Percentiles rank a stretch among this genome's conserved stretches.
These are phyloP conservation scores for Hypoxylon crocopeplum DNA, from an alignment of 495 filamentous ascomycete species.

Conservation along the genomic window DNA sequence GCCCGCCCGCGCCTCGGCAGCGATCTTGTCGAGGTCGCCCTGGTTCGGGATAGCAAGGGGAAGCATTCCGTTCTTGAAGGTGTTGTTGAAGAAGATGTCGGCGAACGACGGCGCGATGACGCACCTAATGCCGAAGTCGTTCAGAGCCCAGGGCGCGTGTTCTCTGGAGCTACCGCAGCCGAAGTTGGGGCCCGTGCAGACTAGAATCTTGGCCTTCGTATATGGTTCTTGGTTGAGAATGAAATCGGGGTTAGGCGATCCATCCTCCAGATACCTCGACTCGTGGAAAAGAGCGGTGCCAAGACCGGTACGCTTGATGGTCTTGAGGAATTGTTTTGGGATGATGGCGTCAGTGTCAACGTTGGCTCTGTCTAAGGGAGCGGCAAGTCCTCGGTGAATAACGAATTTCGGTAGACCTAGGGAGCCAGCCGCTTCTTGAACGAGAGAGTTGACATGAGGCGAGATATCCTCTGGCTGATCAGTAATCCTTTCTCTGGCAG, in stretches of 20 bases:
- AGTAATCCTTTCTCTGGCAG: slow-evolving; percentile 73
- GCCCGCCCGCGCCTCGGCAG: slow-evolving; percentile 80
- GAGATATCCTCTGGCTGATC: slow-evolving; percentile 78
- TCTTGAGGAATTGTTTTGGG: slow-evolving; percentile 98
- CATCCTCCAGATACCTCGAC: slow-evolving; percentile 76
- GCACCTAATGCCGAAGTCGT: slow-evolving; percentile 95
- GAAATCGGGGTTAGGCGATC: slow-evolving; percentile 78
- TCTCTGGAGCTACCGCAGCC: slow-evolving; percentile 93
- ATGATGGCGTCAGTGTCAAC: slow-evolving; percentile 99
- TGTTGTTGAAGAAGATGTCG: slow-evolving; percentile 99
- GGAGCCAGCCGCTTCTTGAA: slow-evolving; percentile 57
- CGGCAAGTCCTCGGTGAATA: slow-evolving; percentile 83
- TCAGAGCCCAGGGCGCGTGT: slow-evolving; percentile 96
- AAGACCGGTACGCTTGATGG: slow-evolving; percentile 96
- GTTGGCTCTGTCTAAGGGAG: slow-evolving; percentile 85
- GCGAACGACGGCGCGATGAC: slow-evolving; percentile 92
- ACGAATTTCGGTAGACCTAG: slow-evolving; percentile 83
- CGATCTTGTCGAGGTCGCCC: slow-evolving; percentile 70
- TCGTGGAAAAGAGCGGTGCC: slow-evolving; percentile 86
- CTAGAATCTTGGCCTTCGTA: slow-evolving; percentile 84
- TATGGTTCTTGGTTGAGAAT: slow-evolving; percentile 92
- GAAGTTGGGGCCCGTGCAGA: slow-evolving; percentile 93
- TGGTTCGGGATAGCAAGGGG: slow-evolving; percentile 78
- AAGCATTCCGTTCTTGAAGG: slow-evolving; percentile 99
- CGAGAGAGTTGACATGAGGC: slow-evolving; percentile 63